phyloP scores from a whole-genome alignment of 164 flowering plant genomes.

The Piper longum region DNA sequence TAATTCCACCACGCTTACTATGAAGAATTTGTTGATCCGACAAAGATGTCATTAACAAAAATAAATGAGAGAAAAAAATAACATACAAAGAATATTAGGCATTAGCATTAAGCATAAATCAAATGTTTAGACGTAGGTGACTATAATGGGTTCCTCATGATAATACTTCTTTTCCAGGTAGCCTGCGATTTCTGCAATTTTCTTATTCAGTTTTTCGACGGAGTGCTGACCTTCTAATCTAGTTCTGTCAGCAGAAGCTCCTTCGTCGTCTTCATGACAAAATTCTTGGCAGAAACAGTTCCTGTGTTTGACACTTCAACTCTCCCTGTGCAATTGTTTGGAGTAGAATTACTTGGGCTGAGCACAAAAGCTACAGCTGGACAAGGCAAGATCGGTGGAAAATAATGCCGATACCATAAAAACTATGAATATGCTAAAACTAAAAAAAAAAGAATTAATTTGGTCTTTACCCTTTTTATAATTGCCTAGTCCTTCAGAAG shows the following conservation, averaged over 20 bases:
- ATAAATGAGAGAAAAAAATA: neutral
- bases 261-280: too few relatives aligned
- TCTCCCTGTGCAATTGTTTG: too few relatives aligned
- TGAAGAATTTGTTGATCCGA: neutral
- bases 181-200: too few relatives aligned
- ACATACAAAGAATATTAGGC: neutral
- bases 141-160: neutral
- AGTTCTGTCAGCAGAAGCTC: neutral
- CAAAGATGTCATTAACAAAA: neutral
- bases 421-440: too few relatives aligned
- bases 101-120: too few relatives aligned
- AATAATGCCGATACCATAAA: neutral
- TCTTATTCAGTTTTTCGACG: neutral
- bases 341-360: neutral
- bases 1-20: neutral
- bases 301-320: neutral
- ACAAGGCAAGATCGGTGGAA: neutral
- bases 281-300: neutral
- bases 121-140: neutral
- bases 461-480: neutral
- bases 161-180: neutral
- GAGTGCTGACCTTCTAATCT: neutral
- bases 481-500: neutral
- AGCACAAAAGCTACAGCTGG: neutral
- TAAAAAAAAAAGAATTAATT: too few relatives aligned